A percentile compares a stretch with the other conserved stretches of the same genome.
Evolutionary conservation across 495 filamentous ascomycete genomes (phyloP).

Genomic region (Pyrenula aspistea): DNA sequence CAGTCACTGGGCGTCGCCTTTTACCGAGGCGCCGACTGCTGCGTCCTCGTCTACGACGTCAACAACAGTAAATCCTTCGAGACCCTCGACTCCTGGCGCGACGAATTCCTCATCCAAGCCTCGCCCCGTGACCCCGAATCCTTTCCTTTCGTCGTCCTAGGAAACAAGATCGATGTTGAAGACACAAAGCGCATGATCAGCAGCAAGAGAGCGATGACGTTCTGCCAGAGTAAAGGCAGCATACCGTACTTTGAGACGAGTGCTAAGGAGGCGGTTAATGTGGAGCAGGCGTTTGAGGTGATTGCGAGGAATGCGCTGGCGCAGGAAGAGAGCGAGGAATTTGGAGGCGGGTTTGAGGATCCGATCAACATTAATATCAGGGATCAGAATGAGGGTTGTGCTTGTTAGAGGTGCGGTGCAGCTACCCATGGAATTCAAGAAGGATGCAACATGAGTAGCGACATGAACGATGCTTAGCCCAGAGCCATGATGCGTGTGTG

Average conservation of each 20-base stretch:
- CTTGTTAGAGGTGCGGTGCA: constrained; percentile 47
- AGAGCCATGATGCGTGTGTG: no score
- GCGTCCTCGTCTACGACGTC: constrained; percentile 95
- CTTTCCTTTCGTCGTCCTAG: constrained; percentile 95
- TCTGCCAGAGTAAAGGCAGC: constrained; percentile 91
- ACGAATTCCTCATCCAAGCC: constrained; percentile 97
- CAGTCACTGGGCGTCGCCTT: constrained; percentile 97
- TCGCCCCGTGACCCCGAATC: constrained; percentile 92
- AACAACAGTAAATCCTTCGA: constrained; percentile 99
- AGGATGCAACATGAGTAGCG: no score
- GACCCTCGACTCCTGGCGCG: constrained; percentile 93
- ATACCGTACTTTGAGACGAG: constrained; percentile 99
- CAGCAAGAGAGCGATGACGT: constrained; percentile 87
- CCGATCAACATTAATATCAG: constrained; percentile 95
- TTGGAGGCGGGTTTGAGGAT: constrained; percentile 84
- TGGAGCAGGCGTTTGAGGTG: constrained; percentile 99
- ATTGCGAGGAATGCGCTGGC: constrained; percentile 91
- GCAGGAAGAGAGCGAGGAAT: constrained; percentile 93
- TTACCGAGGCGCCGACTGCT: constrained; percentile 97
- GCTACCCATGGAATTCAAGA: no score
- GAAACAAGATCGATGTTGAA: constrained; percentile 98
- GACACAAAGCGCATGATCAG: constrained; percentile 96
- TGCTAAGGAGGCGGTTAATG: constrained; percentile 96
- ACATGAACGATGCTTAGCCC: no score
- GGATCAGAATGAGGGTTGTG: constrained; percentile 80